phyloP scores from a whole-genome alignment of 768 basidiomycete species.

The Hericium coralloides region DNA sequence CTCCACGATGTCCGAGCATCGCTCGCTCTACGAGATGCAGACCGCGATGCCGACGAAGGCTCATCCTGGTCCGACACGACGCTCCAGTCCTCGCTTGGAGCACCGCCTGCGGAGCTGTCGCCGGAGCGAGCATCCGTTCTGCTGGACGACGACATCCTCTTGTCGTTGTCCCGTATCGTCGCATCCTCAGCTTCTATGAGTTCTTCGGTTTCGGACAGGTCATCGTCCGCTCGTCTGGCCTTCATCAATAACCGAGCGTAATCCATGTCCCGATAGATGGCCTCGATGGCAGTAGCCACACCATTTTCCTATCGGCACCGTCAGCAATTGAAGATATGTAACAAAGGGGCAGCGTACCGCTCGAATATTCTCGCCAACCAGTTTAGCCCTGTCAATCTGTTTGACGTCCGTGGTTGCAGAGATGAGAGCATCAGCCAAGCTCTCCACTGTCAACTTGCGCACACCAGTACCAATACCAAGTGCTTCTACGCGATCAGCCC shows the following conservation, averaged over 20 bases:
- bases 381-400: conserved; percentile 79
- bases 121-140: conserved; percentile 13
- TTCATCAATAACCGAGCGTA: conserved; percentile 88
- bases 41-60: conserved; percentile 44
- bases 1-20: conserved; percentile 21
- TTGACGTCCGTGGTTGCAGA: conserved; percentile 81
- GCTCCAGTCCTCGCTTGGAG: conserved; percentile 78
- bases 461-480: conserved; percentile 86
- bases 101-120: conserved; percentile 33
- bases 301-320: conserved; percentile 68
- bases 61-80: conserved; percentile 76
- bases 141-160: conserved; percentile 10
- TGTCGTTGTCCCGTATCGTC: conserved; percentile 23
- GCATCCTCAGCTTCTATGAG: conserved; percentile 27
- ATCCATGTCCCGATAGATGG: conserved; percentile 93
- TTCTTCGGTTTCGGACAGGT: conserved; percentile 9
- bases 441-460: conserved; percentile 76
- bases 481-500: conserved; percentile 97
- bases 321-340: neutral
- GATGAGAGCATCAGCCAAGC: conserved; percentile 67
- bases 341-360: conserved; percentile 36
- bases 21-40: conserved; percentile 15
- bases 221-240: conserved; percentile 23
- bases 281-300: conserved; percentile 88
- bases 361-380: conserved; percentile 82